Evolutionary conservation across 192 early-diverging fungal species (phyloP), one percentile per base, ranked within the genome.

Genomic region (Haplosporangium gracile): DNA sequence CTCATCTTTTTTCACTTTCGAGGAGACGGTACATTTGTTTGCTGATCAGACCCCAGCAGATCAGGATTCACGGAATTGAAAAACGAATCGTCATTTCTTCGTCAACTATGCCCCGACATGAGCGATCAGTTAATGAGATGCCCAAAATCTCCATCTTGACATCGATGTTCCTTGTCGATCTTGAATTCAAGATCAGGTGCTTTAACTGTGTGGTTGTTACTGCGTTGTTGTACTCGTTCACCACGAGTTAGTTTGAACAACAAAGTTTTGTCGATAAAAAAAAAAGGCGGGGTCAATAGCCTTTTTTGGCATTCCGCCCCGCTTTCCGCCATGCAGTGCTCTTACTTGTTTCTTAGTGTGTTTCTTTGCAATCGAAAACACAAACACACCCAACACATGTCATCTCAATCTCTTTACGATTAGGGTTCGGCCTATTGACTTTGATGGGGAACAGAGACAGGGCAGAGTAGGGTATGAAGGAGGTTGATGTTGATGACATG

Each of bases 241-340:
- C 8, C 8, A 43, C 42, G 9, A 43, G 0, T 49, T 11, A 36
- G 36, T 16, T 49, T 13, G 13, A 11, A 0, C 15, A 49, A 74
- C 49, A 20, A 34, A 74, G 20, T 13, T 15, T 11, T 49, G 32
- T 18, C 20, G 34, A 70, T 8, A 70, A 38, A 29, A 70, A 22
- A 42, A 76, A 76, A 76, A 76, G 57, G 77, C 68, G 77, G 68
- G 77, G 77, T 78, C 75, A 76, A 71, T 13, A 7, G 34, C 77
- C 68, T 71, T 55, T 57, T 78, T 55, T 71, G 77, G 77, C 47
- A 78, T 71, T 47, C 77, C 63, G 68, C 68, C n/a, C 29, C 29
- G 29, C 42, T 32, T 34, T 53, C 47, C 47, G 73, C 34, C 38
- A 71, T 71, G 38, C 70, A 42, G n/a, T 42, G 70, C 70, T 42